phyloP scores from a whole-genome alignment of 1,284 basidiomycete genomes.

The Trichosporon inkin region DNA sequence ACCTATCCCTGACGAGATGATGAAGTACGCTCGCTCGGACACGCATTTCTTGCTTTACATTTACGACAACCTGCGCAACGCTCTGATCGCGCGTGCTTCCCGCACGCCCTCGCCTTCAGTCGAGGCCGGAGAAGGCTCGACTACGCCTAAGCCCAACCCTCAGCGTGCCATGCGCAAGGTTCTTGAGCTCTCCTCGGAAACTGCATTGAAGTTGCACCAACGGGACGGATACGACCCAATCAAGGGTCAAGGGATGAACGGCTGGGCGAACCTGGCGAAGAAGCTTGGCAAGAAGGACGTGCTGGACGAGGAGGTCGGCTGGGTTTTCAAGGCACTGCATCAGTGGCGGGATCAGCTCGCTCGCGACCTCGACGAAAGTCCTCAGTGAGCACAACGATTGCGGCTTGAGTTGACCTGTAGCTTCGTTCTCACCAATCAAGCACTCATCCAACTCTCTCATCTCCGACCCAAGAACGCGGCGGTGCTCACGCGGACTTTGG shows the following conservation, averaged over 20 bases:
- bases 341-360: constrained; percentile 79
- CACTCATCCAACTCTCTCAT: constrained; percentile 63
- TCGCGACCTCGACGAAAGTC: constrained; percentile 81
- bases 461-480: constrained; percentile 59
- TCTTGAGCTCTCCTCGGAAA: constrained; percentile 65
- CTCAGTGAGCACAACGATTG: constrained; percentile 56
- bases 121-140: constrained; percentile 11
- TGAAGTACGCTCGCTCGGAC: constrained; percentile 87
- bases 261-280: constrained; percentile 71
- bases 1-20: constrained; percentile 83
- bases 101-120: constrained; percentile 32
- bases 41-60: constrained; percentile 92
- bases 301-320: constrained; percentile 55
- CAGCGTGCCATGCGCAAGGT: constrained; percentile 54
- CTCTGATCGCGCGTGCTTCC: constrained; percentile 60
- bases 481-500: constrained; percentile 42
- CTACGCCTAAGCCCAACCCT: constrained; percentile 28
- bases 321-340: constrained; percentile 72
- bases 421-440: constrained; percentile 64
- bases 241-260: constrained; percentile 62
- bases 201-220: constrained; percentile 65
- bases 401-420: constrained; percentile 14
- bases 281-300: constrained; percentile 65
- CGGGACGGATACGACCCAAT: constrained; percentile 65
- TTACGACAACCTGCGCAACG: constrained; percentile 87